phyloP scores from a whole-genome alignment of 768 basidiomycete species.

The Russula sp. region DNA sequence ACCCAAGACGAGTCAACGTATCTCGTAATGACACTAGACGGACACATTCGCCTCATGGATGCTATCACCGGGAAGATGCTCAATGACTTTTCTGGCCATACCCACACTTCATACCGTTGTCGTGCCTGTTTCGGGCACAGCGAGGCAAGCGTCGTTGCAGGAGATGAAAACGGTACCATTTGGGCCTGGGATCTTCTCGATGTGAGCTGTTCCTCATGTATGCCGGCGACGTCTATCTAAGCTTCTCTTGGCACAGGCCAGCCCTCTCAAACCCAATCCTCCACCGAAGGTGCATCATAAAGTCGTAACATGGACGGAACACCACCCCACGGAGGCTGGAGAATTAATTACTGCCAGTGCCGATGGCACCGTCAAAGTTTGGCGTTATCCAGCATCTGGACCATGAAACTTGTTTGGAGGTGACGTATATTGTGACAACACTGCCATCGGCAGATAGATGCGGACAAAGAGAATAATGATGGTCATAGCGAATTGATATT shows the following conservation, averaged over 20 bases:
- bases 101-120: conserved; percentile 68
- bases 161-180: conserved; percentile 84
- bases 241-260: conserved; percentile 44
- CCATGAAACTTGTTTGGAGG: conserved; percentile 9
- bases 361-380: conserved; percentile 89
- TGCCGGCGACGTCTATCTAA: neutral
- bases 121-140: conserved; percentile 77
- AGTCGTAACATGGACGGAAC: conserved; percentile 87
- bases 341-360: conserved; percentile 89
- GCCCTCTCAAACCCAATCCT: conserved; percentile 60
- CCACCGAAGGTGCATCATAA: conserved; percentile 77
- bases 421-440: conserved; percentile 2
- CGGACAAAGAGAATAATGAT: neutral
- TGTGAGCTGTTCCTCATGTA: conserved; percentile 40
- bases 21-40: conserved; percentile 79
- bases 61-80: conserved; percentile 72
- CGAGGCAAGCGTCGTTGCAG: conserved; percentile 76
- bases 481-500: neutral
- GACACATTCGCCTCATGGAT: conserved; percentile 82
- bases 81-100: conserved; percentile 78
- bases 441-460: neutral
- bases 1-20: conserved; percentile 77
- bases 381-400: conserved; percentile 45
- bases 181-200: conserved; percentile 95
- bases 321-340: conserved; percentile 72